phyloP scores from a whole-genome alignment of 371 early-diverging fungal species.

The Agmasoma carcini region DNA sequence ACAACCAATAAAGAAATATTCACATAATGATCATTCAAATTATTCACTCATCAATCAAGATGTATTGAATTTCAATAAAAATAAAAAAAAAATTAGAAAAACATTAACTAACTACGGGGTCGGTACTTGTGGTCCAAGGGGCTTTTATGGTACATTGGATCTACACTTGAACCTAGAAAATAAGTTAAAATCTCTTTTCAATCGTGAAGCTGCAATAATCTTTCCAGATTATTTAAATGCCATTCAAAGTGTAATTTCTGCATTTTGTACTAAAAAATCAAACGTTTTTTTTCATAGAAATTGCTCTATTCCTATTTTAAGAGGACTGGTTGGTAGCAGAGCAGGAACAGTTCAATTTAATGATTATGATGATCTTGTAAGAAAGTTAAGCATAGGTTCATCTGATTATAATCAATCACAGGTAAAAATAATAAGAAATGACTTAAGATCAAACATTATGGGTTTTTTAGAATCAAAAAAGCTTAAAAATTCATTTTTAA shows the following conservation, averaged over 20 bases:
- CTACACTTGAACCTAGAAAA: conserved; percentile 86
- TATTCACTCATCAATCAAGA: conserved; percentile 21
- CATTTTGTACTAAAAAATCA: conserved; percentile 88
- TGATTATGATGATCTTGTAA: conserved; percentile 33
- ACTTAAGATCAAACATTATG: not conserved
- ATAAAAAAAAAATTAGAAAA: conserved; percentile 63
- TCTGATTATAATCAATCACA: too few relatives aligned
- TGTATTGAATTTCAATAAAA: conserved; percentile 22
- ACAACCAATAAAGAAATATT: not conserved
- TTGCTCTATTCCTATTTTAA: conserved; percentile 43
- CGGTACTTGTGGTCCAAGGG: conserved; percentile 87
- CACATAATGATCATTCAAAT: not conserved
- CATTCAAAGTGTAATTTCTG: conserved; percentile 78
- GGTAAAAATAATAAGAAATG: not conserved
- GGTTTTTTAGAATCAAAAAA: too few relatives aligned
- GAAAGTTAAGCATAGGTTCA: conserved; percentile 29
- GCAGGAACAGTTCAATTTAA: conserved; percentile 40
- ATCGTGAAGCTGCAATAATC: conserved; percentile 74
- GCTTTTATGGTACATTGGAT: conserved; percentile 97
- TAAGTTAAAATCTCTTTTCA: conserved; percentile 68
- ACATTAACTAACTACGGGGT: conserved; percentile 86
- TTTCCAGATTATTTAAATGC: conserved; percentile 91
- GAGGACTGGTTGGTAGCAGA: conserved; percentile 47
- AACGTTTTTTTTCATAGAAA: conserved; percentile 62
- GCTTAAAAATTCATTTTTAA: too few relatives aligned